Base-by-base conservation (phyloP, 106 monocot genomes). In the Dendrobium catenatum region DNA sequence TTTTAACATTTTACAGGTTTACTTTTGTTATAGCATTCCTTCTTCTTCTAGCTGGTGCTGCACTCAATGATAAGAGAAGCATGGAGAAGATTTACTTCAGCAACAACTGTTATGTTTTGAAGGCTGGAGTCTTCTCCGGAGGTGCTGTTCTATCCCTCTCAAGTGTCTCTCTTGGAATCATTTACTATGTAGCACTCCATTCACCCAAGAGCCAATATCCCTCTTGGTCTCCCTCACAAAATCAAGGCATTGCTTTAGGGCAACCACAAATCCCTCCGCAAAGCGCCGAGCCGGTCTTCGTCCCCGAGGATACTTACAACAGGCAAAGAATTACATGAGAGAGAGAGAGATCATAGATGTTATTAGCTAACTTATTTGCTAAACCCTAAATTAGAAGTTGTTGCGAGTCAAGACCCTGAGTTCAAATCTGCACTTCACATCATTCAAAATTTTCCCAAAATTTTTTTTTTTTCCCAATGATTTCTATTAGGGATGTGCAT, bases 1-100 rank as follows among this genome's bases (percentile, higher is more conserved):
- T 31, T 76, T 5, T 77, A 58, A 6, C n/a, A 66, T 31, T 48
- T 10, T 89, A 79, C 90, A 95, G 95, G 95, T 77, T 88, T 29
- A 80, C 89, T 26, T 95, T 95, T 77, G 86, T 95, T 55, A 83
- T 93, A 24, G 90, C 91, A 37, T 95, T 95, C 80, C 90, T 95
- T 29, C 75, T 95, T 31, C 79, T 95, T 24, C 56, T 95, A 78
- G 87, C 86, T 1, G 93, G 93, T 4, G 90, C 95, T 17, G 90
- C 89, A 9, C 85, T 95, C 5, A 95, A 93, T 41, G 93, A 89
- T 51, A 89, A 89, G 73, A 76, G 81, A 48, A 83, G 91, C 0
- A 75, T 85, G 55, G 81, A 90, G 31, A 89, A 78, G 41, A 89
- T 91, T 85, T 91, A 87, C 58, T 86, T 93, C 55, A 84, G 83